Conservation (phyloP, 2,329 filamentous ascomycete genomes). For the Stachybotrys chlorohalonatus region DNA sequence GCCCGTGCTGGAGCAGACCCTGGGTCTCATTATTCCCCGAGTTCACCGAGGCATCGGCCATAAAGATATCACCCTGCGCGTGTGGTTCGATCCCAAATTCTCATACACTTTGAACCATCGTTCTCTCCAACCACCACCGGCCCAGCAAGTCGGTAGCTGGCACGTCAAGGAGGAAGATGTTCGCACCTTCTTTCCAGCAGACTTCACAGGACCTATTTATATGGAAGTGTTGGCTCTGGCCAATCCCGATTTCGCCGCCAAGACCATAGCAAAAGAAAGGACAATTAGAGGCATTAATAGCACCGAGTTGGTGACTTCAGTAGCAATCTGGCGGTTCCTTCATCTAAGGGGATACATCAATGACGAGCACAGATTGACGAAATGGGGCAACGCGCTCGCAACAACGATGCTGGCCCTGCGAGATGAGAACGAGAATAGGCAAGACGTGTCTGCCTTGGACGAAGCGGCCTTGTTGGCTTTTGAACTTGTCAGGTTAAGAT, state of each 20-base stretch:
- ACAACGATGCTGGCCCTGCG: conserved; percentile 56
- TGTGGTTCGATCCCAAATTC: conserved; percentile 73
- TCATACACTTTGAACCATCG: conserved; percentile 59
- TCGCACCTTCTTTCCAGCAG: conserved; percentile 36
- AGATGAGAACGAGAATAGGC: conserved; percentile 36
- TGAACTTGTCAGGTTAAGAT: conserved; percentile 71
- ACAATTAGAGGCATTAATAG: conserved; percentile 53
- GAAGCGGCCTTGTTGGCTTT: conserved; percentile 77
- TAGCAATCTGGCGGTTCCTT: conserved; percentile 81
- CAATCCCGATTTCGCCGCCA: conserved; percentile 59
- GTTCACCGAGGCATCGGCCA: conserved; percentile 77
- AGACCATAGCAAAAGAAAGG: conserved; percentile 54
- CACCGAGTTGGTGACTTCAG: conserved; percentile 57
- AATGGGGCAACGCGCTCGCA: conserved; percentile 74
- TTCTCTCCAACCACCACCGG: conserved; percentile 37
- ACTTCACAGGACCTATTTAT: conserved; percentile 34
- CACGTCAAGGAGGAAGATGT: conserved; percentile 55
- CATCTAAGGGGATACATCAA: conserved; percentile 83
- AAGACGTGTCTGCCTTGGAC: conserved; percentile 46
- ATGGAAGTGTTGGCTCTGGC: conserved; percentile 59
- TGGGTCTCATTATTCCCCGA: conserved; percentile 69
- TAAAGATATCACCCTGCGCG: conserved; percentile 66
- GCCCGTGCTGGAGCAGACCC: conserved; percentile 64
- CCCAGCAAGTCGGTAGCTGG: conserved; percentile 51
- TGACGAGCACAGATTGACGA: conserved; percentile 66